Percentiles rank a stretch among this genome's conserved stretches.
Conservation (phyloP, 2,329 filamentous ascomycete genomes). For the Trichoderma breve region DNA sequence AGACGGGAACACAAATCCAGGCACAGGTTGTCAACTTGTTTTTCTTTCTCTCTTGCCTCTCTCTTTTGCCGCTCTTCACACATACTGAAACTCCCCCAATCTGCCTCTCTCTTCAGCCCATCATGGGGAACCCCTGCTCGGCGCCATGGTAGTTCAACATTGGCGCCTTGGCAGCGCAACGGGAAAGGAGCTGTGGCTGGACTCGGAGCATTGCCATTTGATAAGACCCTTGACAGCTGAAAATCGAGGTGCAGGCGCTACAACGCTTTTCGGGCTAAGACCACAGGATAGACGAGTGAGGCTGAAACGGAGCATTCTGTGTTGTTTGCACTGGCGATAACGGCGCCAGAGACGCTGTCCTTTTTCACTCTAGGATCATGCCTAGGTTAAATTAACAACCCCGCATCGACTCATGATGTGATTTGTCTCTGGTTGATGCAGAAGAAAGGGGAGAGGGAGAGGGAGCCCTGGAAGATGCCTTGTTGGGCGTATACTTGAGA, state of each 20-base stretch:
- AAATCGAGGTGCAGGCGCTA: slow-evolving; percentile 12
- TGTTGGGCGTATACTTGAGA: neutral
- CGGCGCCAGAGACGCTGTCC: neutral
- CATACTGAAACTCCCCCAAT: neutral
- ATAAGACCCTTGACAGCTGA: slow-evolving; percentile 21
- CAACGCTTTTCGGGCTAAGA: neutral
- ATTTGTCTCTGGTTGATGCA: neutral
- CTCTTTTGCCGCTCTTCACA: neutral
- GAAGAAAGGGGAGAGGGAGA: neutral
- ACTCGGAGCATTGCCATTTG: slow-evolving; percentile 13
- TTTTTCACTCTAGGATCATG: neutral
- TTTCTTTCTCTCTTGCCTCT: neutral
- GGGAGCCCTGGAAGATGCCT: neutral
- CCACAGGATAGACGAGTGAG: neutral
- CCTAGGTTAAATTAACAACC: neutral
- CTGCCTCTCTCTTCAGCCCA: slow-evolving; percentile 6
- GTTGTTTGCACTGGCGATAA: neutral
- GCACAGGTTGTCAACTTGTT: neutral
- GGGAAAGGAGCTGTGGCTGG: neutral
- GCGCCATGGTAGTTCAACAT: neutral
- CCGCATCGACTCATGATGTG: neutral
- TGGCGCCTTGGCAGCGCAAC: slow-evolving; percentile 9
- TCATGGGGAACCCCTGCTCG: slow-evolving; percentile 15
- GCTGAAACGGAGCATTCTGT: slow-evolving; percentile 7
- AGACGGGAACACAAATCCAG: neutral